A percentile compares a stretch with the other conserved stretches of the same genome.
Conservation (phyloP, 2,329 filamentous ascomycete species). For the Cladosporium sp. region DNA sequence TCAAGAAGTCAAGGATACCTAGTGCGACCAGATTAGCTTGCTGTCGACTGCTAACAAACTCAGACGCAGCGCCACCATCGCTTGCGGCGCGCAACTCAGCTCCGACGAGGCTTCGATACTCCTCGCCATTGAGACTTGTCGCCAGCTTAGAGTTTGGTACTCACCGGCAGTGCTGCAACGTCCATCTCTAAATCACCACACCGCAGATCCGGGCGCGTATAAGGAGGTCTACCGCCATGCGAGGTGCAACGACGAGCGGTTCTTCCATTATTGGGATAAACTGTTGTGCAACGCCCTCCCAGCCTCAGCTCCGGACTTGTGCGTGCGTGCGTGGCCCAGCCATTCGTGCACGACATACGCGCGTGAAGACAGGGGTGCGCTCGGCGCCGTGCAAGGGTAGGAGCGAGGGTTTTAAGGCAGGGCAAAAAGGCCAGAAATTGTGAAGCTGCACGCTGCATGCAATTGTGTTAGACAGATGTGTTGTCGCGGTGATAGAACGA, state of each 20-base stretch:
- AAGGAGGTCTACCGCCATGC: not conserved
- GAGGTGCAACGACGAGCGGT: not conserved
- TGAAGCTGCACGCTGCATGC: slow-evolving; percentile 13
- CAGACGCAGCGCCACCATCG: not conserved
- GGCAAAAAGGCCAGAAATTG: not conserved
- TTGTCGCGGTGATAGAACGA: slow-evolving; percentile 6
- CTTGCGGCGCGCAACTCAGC: not conserved
- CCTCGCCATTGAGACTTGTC: not conserved
- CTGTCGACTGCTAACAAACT: not conserved
- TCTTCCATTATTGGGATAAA: not conserved
- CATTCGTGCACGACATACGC: slow-evolving; percentile 9
- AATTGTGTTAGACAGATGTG: slow-evolving; percentile 10
- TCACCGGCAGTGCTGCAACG: not conserved
- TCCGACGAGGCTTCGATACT: not conserved
- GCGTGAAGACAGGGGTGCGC: slow-evolving; percentile 13
- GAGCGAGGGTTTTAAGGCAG: not conserved
- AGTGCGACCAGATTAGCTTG: not conserved
- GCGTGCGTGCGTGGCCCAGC: not conserved
- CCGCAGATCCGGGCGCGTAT: not conserved
- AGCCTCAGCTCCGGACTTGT: not conserved
- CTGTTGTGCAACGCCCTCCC: not conserved
- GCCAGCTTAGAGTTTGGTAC: slow-evolving; percentile 1
- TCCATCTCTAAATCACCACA: not conserved
- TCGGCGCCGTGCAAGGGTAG: not conserved
- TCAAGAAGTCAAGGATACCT: not conserved